Evolutionary conservation across 495 filamentous ascomycete species (phyloP), one percentile per base, ranked within the genome.

Genomic region (Penicillium longicatenatum): DNA sequence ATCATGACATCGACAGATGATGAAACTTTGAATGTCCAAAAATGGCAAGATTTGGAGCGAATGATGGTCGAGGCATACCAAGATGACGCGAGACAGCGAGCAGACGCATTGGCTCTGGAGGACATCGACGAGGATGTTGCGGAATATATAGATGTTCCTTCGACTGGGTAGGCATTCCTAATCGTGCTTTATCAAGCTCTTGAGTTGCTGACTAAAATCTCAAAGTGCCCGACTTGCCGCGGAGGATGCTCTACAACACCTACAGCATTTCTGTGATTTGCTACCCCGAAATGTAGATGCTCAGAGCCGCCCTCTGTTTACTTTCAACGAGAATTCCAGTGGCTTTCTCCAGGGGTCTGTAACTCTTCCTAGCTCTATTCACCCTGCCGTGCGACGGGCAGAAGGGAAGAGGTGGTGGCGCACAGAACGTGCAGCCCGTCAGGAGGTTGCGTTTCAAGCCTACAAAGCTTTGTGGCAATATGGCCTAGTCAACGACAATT

Each of bases 361-460:
- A 0, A 77, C 84, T 11, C 77, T 98, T 14, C 94, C 94, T 0
- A 81, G 79, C 26, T 89, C 83, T 11, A 80, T 97, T 11, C 78
- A 88, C 52, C 75, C 82, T 0, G 63, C 81, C 4, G 73, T 91
- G n/a, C 84, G 92, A 9, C 68, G 65, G 26, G 72, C 80, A 2
- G 60, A 72, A 30, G 84, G 90, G 39, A 66, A 64, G 6, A 57
- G 60, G 5, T 57, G 67, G 46, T 97, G 92, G 91, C 67, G 58
- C 6, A 89, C 87, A 1, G 91, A 97, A 67, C 84, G 79, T 39
- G 86, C 80, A 50, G 93, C 94, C 6, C 84, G 77, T 59, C 89
- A 87, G 59, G 94, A 97, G 65, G 87, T 90, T 3, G 90, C 92
- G 0, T 94, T 96, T 52, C 82, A 91, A 63, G 90, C 92, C 12